Evolutionary conservation across 2,329 filamentous ascomycete species (phyloP).

Genomic region (Epichloe amarillans): DNA sequence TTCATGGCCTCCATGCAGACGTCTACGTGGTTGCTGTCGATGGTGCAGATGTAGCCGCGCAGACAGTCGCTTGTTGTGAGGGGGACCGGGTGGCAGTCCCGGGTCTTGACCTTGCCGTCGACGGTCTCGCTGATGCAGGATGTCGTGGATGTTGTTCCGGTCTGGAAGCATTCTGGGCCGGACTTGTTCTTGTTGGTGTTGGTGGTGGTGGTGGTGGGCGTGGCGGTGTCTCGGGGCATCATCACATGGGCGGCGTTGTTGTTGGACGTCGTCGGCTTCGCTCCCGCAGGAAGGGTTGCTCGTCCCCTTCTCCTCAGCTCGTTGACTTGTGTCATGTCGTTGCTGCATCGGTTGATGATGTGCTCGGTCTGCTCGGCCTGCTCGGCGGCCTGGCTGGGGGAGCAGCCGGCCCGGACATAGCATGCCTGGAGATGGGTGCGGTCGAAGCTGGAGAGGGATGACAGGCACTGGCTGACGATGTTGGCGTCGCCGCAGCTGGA

Average conservation of each 20-base stretch:
- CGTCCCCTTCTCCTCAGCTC: constrained; percentile 18
- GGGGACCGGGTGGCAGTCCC: constrained; percentile 26
- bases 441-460: constrained; percentile 18
- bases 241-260: background rate
- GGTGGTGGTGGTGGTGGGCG: background rate
- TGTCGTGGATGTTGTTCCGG: constrained; percentile 19
- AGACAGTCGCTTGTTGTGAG: constrained; percentile 26
- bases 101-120: constrained; percentile 20
- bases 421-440: constrained; percentile 24
- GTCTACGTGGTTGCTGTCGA: constrained; percentile 21
- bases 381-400: constrained; percentile 14
- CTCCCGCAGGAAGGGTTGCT: background rate
- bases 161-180: constrained; percentile 22
- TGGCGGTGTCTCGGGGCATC: background rate
- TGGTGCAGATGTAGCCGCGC: constrained; percentile 30
- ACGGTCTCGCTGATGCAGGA: constrained; percentile 27
- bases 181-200: constrained; percentile 1
- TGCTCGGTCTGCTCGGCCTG: constrained; percentile 17
- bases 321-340: constrained; percentile 12
- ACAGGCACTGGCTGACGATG: constrained; percentile 30
- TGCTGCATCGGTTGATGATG: constrained; percentile 19
- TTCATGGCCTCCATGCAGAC: constrained; percentile 29
- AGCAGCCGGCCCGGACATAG: constrained; percentile 23
- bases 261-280: background rate
- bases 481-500: constrained; percentile 30